Base-by-base conservation (phyloP, 2,329 filamentous ascomycete species). In the Didymella pinodella region DNA sequence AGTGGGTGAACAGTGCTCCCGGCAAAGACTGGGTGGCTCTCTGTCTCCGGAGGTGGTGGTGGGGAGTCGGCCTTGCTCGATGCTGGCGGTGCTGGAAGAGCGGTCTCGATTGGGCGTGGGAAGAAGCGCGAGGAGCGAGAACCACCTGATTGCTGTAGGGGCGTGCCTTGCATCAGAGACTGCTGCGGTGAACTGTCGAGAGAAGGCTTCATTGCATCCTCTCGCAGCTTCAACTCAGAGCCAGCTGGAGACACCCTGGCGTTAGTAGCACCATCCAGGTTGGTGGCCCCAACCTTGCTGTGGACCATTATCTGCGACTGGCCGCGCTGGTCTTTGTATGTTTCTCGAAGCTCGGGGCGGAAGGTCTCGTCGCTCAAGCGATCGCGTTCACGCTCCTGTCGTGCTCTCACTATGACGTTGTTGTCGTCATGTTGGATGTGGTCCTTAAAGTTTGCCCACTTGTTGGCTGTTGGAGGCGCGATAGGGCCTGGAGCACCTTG, bases 1-100 rank as follows among this genome's bases (percentile, higher is more conserved):
- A 88, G 84, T 3, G 91, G 90, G 58, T 85, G 86, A 32, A 79
- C 81, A 1, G 79, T 81, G 67, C 91, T 86, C 29, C 90, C 88
- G 65, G 88, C 86, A 65, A 90, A 91, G 2, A 85, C 90, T 6
- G 90, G 90, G 68, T 93, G 90, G 10, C 84, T 87, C 61, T 86
- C 84, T 76, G 89, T 89, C 46, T 91, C 90, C 3, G 90, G 90
- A 0, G 90, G 90, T 16, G 90, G 75, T 10, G 68, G 68, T 14
- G 75, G 74, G 8, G 74, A 75, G 32, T 75, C 69, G 16, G 65
- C 65, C 51, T 69, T 70, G 49, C 48, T 68, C 29, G 67, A 67
- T 3, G 65, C 53, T n/a, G 59, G 29, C 2, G 69, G 56, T 41
- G 67, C 46, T 46, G 68, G 70, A 4, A 62, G 31, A n/a, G 65